Conservation (phyloP, 192 early-diverging fungal genomes). For the Backusella sp. region DNA sequence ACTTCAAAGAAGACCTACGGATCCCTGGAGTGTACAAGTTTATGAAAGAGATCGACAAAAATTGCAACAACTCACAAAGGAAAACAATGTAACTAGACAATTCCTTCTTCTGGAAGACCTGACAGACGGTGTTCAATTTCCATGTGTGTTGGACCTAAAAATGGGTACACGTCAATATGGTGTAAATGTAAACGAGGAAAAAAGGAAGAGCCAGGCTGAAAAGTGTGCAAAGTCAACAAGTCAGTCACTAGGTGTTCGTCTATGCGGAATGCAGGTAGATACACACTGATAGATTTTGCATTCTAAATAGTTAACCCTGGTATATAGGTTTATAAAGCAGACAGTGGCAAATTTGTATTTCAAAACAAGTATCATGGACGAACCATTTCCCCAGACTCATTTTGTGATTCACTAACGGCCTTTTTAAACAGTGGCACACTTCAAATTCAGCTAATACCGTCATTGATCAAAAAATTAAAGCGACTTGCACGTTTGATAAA, state of each 20-base stretch:
- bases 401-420: conserved; percentile 72
- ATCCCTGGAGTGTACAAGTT: conserved; percentile 15
- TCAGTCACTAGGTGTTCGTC: conserved; percentile 86
- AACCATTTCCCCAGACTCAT: conserved; percentile 75
- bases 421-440: conserved; percentile 86
- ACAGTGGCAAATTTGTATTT: conserved; percentile 76
- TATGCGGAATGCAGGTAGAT: conserved; percentile 95
- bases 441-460: conserved; percentile 77
- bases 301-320: not conserved
- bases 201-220: conserved; percentile 80
- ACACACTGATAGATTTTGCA: not conserved
- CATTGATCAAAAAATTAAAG: conserved; percentile 71
- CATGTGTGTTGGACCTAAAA: conserved; percentile 97
- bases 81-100: conserved; percentile 53
- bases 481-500: conserved; percentile 75
- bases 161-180: conserved; percentile 99
- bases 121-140: conserved; percentile 82
- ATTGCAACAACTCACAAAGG: conserved; percentile 35
- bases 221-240: conserved; percentile 94
- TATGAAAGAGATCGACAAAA: conserved; percentile 14
- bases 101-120: conserved; percentile 95
- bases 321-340: conserved; percentile 77
- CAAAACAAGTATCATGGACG: conserved; percentile 97
- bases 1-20: not conserved
- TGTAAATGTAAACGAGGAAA: conserved; percentile 78